These are phyloP conservation scores for Paracamarosporium sp. DNA, from an alignment of 2,329 filamentous ascomycete genomes.

Conservation along the genomic window DNA sequence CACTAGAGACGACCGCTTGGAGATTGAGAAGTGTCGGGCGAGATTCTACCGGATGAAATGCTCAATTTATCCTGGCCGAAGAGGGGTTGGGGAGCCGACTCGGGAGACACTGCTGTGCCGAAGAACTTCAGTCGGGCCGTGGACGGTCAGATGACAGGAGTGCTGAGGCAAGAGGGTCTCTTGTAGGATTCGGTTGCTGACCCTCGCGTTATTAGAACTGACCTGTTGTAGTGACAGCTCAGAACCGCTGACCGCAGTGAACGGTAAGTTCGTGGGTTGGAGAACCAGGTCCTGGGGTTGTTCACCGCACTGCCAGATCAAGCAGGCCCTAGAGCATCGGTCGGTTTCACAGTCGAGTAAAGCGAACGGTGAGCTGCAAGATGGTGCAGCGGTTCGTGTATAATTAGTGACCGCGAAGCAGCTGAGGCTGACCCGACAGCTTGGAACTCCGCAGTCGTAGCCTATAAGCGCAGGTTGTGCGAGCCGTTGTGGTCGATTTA, in stretches of 20 bases:
- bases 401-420: conserved; percentile 10
- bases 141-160: conserved; percentile 1
- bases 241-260: conserved; percentile 1
- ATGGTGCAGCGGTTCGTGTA: conserved; percentile 14
- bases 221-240: neutral
- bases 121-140: conserved; percentile 3
- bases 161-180: neutral
- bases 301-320: conserved; percentile 3
- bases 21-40: neutral
- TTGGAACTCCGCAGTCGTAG: conserved; percentile 9
- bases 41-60: conserved; percentile 8
- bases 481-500: conserved; percentile 17
- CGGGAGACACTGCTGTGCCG: neutral
- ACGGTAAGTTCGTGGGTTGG: conserved; percentile 6
- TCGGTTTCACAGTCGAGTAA: conserved; percentile 2
- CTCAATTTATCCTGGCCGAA: neutral
- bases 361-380: conserved; percentile 6
- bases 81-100: neutral
- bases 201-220: neutral
- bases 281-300: conserved; percentile 16
- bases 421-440: conserved; percentile 13
- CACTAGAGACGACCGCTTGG: neutral
- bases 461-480: conserved; percentile 9
- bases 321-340: neutral
- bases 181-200: conserved; percentile 2